Base-by-base conservation (phyloP, 371 early-diverging fungal species). In the Mucor piriformis region DNA sequence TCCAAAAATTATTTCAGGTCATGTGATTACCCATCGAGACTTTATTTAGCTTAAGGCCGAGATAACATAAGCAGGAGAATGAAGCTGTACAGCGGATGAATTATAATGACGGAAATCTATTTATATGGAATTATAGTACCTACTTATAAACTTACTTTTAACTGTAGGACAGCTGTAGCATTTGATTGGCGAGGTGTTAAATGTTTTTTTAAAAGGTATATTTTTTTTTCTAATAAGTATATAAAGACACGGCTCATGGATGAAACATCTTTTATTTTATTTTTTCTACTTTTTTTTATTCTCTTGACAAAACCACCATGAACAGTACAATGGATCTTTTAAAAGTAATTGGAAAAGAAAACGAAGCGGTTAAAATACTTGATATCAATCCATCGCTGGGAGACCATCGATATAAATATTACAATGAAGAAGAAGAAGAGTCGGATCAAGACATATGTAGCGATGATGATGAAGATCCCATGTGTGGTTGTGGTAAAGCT, bases 401-500 rank as follows among this genome's bases (percentile, higher is more conserved):
- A 18, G 13, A 46, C 15, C 46, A 46, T 5, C 25, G 4, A 2
- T 24, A 46, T 24, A 46, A 24, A 11, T 46, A 46, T 24, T 24
- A 46, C 12, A 16, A 18, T 16, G 40, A 53, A 25, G 51, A 59
- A 7, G 44, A 50, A 5, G 20, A 38, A 6, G 35, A 59, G 13
- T 10, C 21, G 0, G 32, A 27, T 37, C 25, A 33, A 16, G 60
- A 40, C 16, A 40, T 7, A 52, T n/a, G 21, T 18, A 20, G 18
- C 24, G 15, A 24, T 24, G 46, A 46, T 27, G 15, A 34, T 11
- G 46, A 34, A n/a, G n/a, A 49, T 5, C 18, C 57, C 0, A 23
- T 57, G 10, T 63, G 63, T 52, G 57, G 37, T 5, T 63, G 63
- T 44, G 63, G 63, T 38, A 63, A 51, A 29, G 2, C n/a, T 1